Percentiles rank a stretch among this genome's conserved stretches.
These are phyloP conservation scores for Bruguiera gymnorhiza DNA, from an alignment of 345 rosid species.

Conservation along the genomic window DNA sequence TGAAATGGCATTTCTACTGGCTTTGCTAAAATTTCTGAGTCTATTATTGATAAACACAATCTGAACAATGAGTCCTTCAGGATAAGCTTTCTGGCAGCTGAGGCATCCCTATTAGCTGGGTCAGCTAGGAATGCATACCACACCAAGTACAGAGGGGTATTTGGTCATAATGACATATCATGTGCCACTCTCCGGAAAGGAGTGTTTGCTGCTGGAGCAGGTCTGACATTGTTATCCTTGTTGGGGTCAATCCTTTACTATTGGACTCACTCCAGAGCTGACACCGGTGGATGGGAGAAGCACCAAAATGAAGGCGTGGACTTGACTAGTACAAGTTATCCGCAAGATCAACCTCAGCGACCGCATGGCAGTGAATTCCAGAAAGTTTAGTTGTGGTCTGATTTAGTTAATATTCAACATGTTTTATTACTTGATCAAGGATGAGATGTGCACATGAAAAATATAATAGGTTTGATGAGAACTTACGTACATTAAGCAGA, in stretches of 20 bases:
- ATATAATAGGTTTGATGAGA: not conserved
- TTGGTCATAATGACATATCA: slow-evolving; percentile 42
- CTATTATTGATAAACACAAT: too few relatives aligned
- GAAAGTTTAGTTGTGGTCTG: slow-evolving; percentile 36
- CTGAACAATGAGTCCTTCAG: slow-evolving; percentile 31
- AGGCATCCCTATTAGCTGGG: slow-evolving; percentile 89
- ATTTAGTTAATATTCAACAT: slow-evolving; percentile 5
- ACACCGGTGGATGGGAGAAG: slow-evolving; percentile 95
- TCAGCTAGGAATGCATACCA: slow-evolving; percentile 86
- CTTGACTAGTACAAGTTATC: slow-evolving; percentile 43
- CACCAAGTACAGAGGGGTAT: slow-evolving; percentile 65
- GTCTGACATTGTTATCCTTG: slow-evolving; percentile 72
- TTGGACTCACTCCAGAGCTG: slow-evolving; percentile 81
- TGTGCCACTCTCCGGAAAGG: slow-evolving; percentile 90
- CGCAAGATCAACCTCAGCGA: slow-evolving; percentile 32
- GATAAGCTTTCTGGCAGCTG: slow-evolving; percentile 90
- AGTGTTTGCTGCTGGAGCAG: slow-evolving; percentile 92
- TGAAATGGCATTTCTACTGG: not conserved
- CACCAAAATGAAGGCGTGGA: slow-evolving; percentile 78
- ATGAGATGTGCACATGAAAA: slow-evolving; percentile 14
- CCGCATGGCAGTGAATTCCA: slow-evolving; percentile 43
- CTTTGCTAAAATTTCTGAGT: too few relatives aligned
- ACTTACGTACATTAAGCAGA: not conserved
- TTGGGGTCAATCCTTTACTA: slow-evolving; percentile 63
- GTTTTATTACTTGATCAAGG: slow-evolving; percentile 1